Evolutionary conservation across 2,329 filamentous ascomycete genomes (phyloP).

Genomic region (Talaromyces sp.): DNA sequence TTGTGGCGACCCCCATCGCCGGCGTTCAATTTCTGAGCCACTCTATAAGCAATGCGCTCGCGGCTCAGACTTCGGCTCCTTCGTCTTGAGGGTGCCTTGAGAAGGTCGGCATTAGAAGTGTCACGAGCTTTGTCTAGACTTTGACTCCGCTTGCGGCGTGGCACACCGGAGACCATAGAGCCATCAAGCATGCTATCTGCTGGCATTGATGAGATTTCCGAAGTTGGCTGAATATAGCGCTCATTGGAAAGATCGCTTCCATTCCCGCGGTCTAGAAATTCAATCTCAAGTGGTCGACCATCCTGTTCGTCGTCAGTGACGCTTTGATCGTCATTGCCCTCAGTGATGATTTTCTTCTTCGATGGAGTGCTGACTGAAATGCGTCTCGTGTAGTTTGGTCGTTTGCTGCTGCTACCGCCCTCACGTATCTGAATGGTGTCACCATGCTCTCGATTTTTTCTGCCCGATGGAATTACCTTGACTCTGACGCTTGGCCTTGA

Average conservation of each 20-base stretch:
- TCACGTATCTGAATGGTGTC: slow-evolving; percentile 87
- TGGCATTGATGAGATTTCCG: slow-evolving; percentile 82
- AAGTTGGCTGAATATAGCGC: slow-evolving; percentile 65
- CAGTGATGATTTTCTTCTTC: slow-evolving; percentile 35
- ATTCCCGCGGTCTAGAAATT: slow-evolving; percentile 68
- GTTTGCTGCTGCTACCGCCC: slow-evolving; percentile 58
- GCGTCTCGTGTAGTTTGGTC: slow-evolving; percentile 54
- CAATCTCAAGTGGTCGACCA: slow-evolving; percentile 85
- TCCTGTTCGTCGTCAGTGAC: slow-evolving; percentile 71
- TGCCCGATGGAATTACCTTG: slow-evolving; percentile 71
- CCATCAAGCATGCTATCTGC: slow-evolving; percentile 67
- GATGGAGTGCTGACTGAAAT: slow-evolving; percentile 58
- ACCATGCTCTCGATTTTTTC: slow-evolving; percentile 53
- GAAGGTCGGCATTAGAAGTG: slow-evolving; percentile 39
- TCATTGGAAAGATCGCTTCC: slow-evolving; percentile 63
- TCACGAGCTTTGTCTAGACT: slow-evolving; percentile 45
- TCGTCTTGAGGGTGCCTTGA: slow-evolving; percentile 58
- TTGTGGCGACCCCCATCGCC: slow-evolving; percentile 44
- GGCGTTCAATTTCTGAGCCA: slow-evolving; percentile 63
- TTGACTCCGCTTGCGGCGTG: slow-evolving; percentile 49
- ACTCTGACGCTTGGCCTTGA: slow-evolving; percentile 79
- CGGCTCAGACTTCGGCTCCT: slow-evolving; percentile 63
- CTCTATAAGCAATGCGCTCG: slow-evolving; percentile 65
- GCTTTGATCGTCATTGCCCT: slow-evolving; percentile 59
- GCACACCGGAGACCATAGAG: slow-evolving; percentile 43